These are phyloP conservation scores for Barnettozyma hawaiiensis DNA, from an alignment of 1,139 yeast species.

Conservation along the genomic window DNA sequence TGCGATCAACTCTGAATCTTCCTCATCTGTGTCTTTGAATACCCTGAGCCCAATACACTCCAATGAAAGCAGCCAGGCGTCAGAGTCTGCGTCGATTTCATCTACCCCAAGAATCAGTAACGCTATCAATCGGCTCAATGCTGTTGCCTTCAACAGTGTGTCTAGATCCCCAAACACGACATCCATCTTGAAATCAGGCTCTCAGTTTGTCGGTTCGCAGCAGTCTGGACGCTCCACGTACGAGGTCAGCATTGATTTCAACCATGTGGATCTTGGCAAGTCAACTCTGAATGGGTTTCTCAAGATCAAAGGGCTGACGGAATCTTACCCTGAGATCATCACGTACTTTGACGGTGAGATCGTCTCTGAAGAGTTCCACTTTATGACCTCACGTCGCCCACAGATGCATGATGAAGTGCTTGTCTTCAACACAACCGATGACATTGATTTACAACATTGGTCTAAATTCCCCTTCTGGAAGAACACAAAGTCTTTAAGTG, in stretches of 20 bases:
- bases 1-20: background rate
- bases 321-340: slow-evolving; percentile 67
- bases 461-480: slow-evolving; percentile 60
- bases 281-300: slow-evolving; percentile 71
- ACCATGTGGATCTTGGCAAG: slow-evolving; percentile 57
- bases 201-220: slow-evolving; percentile 64
- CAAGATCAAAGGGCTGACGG: slow-evolving; percentile 75
- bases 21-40: background rate
- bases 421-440: slow-evolving; percentile 55
- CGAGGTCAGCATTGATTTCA: slow-evolving; percentile 66
- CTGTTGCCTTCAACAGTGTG: slow-evolving; percentile 10
- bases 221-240: slow-evolving; percentile 64
- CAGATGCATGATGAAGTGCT: background rate
- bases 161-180: slow-evolving; percentile 13
- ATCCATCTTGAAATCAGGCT: slow-evolving; percentile 51
- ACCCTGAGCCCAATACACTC: background rate
- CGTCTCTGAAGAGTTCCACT: slow-evolving; percentile 52
- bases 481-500: slow-evolving; percentile 20
- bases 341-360: slow-evolving; percentile 89
- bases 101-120: background rate
- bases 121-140: slow-evolving; percentile 3
- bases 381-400: slow-evolving; percentile 38
- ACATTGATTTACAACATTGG: slow-evolving; percentile 85
- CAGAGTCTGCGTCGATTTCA: slow-evolving; percentile 24
- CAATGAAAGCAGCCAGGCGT: background rate